These are phyloP conservation scores for Neoscytalidium dimidiatum DNA, from an alignment of 2,329 filamentous ascomycete genomes.

Conservation along the genomic window DNA sequence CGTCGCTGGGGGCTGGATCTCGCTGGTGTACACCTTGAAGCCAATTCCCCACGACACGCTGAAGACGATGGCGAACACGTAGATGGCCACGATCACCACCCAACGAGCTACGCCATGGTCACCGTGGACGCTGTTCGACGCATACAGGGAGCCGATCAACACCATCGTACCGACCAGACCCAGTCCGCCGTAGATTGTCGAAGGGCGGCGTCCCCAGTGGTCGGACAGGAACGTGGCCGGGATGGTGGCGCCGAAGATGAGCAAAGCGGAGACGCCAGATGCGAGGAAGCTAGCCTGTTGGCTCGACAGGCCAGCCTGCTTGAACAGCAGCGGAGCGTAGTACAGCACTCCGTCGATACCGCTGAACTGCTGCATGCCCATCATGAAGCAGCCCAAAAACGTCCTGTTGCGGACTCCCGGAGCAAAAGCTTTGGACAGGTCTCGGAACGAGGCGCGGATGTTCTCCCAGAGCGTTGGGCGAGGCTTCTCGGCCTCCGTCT, in stretches of 20 bases:
- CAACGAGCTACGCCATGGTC: constrained; percentile 46
- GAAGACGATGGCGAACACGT: constrained; percentile 50
- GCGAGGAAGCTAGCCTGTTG: constrained; percentile 60
- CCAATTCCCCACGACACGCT: constrained; percentile 56
- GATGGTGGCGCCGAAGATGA: constrained; percentile 60
- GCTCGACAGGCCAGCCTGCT: constrained; percentile 59
- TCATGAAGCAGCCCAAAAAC: constrained; percentile 55
- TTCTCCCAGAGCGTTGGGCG: constrained; percentile 27
- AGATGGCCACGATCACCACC: constrained; percentile 55
- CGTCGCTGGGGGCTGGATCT: constrained; percentile 60
- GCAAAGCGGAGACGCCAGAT: constrained; percentile 60
- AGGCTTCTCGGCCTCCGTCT: background rate
- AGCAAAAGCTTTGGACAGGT: constrained; percentile 28
- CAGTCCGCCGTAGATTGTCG: constrained; percentile 57
- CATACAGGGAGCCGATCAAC: constrained; percentile 57
- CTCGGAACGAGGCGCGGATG: constrained; percentile 34
- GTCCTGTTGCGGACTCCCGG: constrained; percentile 33
- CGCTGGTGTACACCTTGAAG: constrained; percentile 58
- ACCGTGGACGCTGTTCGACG: constrained; percentile 44
- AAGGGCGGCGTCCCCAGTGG: constrained; percentile 58
- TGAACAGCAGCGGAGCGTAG: constrained; percentile 63
- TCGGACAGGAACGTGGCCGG: constrained; percentile 60
- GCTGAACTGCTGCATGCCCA: constrained; percentile 61
- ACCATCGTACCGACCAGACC: constrained; percentile 54
- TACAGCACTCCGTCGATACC: constrained; percentile 66